Conservation (phyloP, 345 rosid genomes). For the Odontarrhena argentea region DNA sequence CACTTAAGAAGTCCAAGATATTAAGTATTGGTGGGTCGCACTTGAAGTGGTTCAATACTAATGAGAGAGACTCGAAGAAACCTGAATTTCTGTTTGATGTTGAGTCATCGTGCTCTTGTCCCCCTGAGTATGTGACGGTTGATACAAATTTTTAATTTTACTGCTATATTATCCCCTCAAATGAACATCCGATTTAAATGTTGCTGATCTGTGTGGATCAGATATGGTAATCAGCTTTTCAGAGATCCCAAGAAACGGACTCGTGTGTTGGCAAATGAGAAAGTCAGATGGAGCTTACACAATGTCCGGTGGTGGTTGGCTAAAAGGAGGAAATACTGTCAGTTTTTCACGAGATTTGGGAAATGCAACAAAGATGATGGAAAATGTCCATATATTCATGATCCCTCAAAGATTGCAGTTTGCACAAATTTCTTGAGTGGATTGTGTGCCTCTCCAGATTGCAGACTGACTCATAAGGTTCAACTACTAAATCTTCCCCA, state of each 20-base stretch:
- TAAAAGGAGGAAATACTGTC: slow-evolving; percentile 71
- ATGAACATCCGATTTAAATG: not conserved
- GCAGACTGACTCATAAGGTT: slow-evolving; percentile 89
- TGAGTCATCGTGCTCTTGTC: slow-evolving; percentile 45
- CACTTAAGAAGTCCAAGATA: slow-evolving; percentile 86
- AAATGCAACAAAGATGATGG: slow-evolving; percentile 86
- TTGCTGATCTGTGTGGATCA: slow-evolving; percentile 77
- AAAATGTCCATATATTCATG: slow-evolving; percentile 81
- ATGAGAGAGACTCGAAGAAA: slow-evolving; percentile 74
- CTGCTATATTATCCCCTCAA: not conserved
- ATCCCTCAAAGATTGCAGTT: slow-evolving; percentile 78
- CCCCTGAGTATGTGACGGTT: slow-evolving; percentile 57
- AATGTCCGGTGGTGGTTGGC: slow-evolving; percentile 71
- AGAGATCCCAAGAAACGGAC: slow-evolving; percentile 80
- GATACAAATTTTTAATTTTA: not conserved
- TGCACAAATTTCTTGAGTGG: slow-evolving; percentile 82
- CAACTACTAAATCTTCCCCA: slow-evolving; percentile 20
- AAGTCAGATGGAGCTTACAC: slow-evolving; percentile 87
- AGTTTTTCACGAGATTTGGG: slow-evolving; percentile 86
- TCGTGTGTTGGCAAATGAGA: slow-evolving; percentile 83
- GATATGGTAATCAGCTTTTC: slow-evolving; percentile 78
- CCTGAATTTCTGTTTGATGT: slow-evolving; percentile 43
- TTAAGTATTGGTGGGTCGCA: slow-evolving; percentile 85
- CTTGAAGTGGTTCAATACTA: slow-evolving; percentile 95
- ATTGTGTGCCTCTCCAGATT: slow-evolving; percentile 58